A percentile compares a stretch with the other conserved stretches of the same genome.
Conservation (phyloP, 805 yeast genomes). For the Zygoascus tannicola region DNA sequence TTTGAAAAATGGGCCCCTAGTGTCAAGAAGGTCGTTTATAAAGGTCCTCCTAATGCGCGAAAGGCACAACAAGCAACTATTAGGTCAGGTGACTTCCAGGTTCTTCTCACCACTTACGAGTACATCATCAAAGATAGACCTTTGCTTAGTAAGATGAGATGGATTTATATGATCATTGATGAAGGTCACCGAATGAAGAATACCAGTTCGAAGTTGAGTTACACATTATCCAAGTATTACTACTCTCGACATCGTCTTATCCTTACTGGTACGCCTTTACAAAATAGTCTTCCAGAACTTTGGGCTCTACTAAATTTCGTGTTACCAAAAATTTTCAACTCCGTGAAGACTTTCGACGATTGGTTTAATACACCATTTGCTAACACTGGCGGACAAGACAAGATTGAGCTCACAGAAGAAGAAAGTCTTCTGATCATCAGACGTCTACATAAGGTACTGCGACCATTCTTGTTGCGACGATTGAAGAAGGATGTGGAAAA, state of each 20-base stretch:
- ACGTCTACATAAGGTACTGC: conserved; percentile 88
- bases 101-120: conserved; percentile 86
- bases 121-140: conserved; percentile 87
- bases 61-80: conserved; percentile 64
- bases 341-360: conserved; percentile 93
- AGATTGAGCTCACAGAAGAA: conserved; percentile 90
- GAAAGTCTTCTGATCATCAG: conserved; percentile 87
- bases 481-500: conserved; percentile 95
- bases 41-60: conserved; percentile 86
- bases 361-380: conserved; percentile 99
- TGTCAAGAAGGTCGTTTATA: conserved; percentile 72
- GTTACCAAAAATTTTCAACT: conserved; percentile 90
- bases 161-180: conserved; percentile 98
- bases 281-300: conserved; percentile 87
- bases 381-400: conserved; percentile 92
- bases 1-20: conserved; percentile 97
- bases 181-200: conserved; percentile 99
- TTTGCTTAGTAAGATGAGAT: conserved; percentile 63
- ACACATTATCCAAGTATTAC: conserved; percentile 73
- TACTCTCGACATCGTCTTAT: conserved; percentile 81
- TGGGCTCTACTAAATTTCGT: conserved; percentile 96
- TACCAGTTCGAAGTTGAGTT: conserved; percentile 76
- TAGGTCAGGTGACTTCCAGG: conserved; percentile 75
- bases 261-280: conserved; percentile 95
- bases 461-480: conserved; percentile 91